Evolutionary conservation across 208 protist species (phyloP).

Genomic region (Acanthamoeba lugdunensis): DNA sequence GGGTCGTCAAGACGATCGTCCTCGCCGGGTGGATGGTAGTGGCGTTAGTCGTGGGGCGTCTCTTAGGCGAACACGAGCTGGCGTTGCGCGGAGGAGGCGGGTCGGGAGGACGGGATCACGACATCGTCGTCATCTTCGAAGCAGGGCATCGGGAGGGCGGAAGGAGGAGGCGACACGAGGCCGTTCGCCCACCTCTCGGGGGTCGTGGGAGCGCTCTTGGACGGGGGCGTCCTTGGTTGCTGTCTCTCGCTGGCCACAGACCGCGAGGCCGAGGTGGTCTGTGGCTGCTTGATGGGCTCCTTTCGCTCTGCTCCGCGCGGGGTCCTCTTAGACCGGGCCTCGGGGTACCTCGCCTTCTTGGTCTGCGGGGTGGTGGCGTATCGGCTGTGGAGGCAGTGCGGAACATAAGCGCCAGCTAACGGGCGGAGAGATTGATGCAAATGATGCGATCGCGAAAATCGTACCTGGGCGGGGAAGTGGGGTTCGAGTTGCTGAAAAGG

Average conservation of each 20-base stretch:
- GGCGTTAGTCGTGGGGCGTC: background rate
- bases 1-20: background rate
- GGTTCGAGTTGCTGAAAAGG: background rate
- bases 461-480: background rate
- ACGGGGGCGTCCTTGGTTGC: background rate
- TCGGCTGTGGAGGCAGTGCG: background rate
- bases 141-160: constrained; percentile 6
- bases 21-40: background rate
- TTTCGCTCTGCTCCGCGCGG: background rate
- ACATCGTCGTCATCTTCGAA: constrained; percentile 32
- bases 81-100: background rate
- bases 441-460: background rate
- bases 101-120: background rate
- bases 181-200: constrained; percentile 23
- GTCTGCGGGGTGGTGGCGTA: background rate
- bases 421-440: background rate
- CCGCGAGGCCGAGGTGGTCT: background rate
- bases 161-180: constrained; percentile 2
- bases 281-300: background rate
- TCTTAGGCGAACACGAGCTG: constrained; percentile 17
- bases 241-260: background rate
- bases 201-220: background rate
- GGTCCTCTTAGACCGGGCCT: background rate
- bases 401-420: background rate
- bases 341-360: constrained; percentile 16